These are phyloP conservation scores for Epichloe sylvatica DNA, from an alignment of 2,329 filamentous ascomycete genomes.

Conservation along the genomic window DNA sequence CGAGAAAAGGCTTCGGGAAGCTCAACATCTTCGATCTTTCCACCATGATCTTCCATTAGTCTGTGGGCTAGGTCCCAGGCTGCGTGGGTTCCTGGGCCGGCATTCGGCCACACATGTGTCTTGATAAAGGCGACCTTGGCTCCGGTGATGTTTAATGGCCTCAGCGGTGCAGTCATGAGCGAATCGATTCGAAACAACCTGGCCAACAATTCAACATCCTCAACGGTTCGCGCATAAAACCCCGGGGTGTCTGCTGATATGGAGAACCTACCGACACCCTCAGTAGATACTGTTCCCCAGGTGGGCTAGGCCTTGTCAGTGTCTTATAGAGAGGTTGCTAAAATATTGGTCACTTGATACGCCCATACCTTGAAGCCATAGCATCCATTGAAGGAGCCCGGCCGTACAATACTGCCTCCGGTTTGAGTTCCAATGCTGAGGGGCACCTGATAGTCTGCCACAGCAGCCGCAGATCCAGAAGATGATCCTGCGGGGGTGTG, in stretches of 20 bases:
- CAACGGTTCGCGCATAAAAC: conserved; percentile 41
- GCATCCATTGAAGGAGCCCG: conserved; percentile 50
- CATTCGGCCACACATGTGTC: conserved; percentile 37
- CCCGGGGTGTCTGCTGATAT: conserved; percentile 49
- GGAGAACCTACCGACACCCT: conserved; percentile 46
- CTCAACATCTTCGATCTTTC: conserved; percentile 39
- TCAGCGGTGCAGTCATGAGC: conserved; percentile 20
- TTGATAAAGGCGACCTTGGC: conserved; percentile 41
- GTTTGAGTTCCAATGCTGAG: conserved; percentile 53
- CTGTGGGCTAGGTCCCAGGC: conserved; percentile 28
- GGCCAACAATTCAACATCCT: conserved; percentile 43
- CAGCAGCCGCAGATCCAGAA: conserved; percentile 51
- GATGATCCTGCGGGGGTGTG: conserved; percentile 57
- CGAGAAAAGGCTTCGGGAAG: conserved; percentile 35
- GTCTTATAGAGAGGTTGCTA: background rate
- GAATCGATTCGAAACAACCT: conserved; percentile 40
- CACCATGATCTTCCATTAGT: conserved; percentile 32
- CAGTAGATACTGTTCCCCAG: conserved; percentile 47
- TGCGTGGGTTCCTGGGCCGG: conserved; percentile 27
- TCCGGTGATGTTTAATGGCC: conserved; percentile 25
- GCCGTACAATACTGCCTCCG: conserved; percentile 48
- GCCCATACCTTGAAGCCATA: conserved; percentile 40
- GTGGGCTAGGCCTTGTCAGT: conserved; percentile 30
- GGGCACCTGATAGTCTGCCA: conserved; percentile 49
- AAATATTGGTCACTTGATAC: background rate